Evolutionary conservation across 2,329 filamentous ascomycete genomes (phyloP).

Genomic region (Ascochyta viciae-villosae): DNA sequence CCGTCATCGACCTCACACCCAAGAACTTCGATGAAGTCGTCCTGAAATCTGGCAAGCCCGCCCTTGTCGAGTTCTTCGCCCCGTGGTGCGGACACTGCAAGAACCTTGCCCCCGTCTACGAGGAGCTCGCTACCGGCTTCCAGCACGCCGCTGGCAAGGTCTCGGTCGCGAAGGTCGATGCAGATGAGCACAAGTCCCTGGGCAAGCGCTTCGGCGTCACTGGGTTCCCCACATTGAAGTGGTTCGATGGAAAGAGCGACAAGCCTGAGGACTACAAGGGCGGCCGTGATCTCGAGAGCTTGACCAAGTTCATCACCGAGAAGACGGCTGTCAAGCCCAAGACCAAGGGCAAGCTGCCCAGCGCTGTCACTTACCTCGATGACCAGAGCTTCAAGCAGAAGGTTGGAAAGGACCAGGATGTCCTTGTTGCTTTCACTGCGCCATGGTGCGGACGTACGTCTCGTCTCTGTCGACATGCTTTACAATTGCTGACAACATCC

Average conservation of each 20-base stretch:
- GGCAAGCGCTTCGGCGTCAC: constrained; percentile 87
- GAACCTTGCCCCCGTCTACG: constrained; percentile 91
- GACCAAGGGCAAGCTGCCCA: constrained; percentile 75
- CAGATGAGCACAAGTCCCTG: constrained; percentile 83
- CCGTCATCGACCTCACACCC: constrained; percentile 88
- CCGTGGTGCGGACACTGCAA: constrained; percentile 99
- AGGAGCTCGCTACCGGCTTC: constrained; percentile 82
- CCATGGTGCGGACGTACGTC: constrained; percentile 97
- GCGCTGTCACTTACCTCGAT: constrained; percentile 78
- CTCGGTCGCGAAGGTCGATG: constrained; percentile 94
- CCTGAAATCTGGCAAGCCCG: constrained; percentile 89
- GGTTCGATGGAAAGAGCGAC: constrained; percentile 93
- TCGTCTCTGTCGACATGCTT: not conserved
- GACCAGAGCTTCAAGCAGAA: constrained; percentile 78
- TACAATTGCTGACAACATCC: constrained; percentile 22
- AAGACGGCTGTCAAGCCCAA: constrained; percentile 87
- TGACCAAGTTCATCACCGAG: constrained; percentile 80
- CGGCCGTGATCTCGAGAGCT: constrained; percentile 84
- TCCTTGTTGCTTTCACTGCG: constrained; percentile 94
- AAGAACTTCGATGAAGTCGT: constrained; percentile 91
- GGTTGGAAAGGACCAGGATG: constrained; percentile 85
- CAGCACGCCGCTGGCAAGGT: constrained; percentile 77
- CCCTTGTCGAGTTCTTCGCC: constrained; percentile 97
- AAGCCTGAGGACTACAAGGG: constrained; percentile 85
- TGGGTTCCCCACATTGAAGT: constrained; percentile 97